Evolutionary conservation across 345 rosid genomes (phyloP).

Genomic region (Jatropha curcas): DNA sequence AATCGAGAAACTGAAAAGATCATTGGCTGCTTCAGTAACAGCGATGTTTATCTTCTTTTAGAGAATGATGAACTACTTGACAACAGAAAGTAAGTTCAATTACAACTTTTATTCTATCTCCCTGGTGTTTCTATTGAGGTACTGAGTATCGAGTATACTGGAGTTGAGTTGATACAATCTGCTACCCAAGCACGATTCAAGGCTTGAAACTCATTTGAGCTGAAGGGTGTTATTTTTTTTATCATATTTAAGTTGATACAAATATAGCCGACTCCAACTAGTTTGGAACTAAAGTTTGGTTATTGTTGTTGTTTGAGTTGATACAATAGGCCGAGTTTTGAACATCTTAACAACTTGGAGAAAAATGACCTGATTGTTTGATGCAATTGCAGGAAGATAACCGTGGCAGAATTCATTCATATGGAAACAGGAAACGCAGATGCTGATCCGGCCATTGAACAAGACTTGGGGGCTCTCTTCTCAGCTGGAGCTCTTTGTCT

Average conservation of each 20-base stretch:
- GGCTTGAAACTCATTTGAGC: too few species aligned
- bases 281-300: too few species aligned
- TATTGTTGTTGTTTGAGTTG: too few species aligned
- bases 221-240: too few species aligned
- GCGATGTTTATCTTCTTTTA: slow-evolving; percentile 36
- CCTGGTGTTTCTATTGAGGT: too few species aligned
- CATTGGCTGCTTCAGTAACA: slow-evolving; percentile 30
- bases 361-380: neutral
- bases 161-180: too few species aligned
- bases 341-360: neutral
- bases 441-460: slow-evolving; percentile 22
- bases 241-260: too few species aligned
- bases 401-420: slow-evolving; percentile 32
- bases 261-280: too few species aligned
- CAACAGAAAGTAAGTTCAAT: slow-evolving; percentile 28
- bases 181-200: too few species aligned
- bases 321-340: too few species aligned
- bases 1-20: slow-evolving; percentile 22
- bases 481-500: slow-evolving; percentile 35
- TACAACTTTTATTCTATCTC: too few species aligned
- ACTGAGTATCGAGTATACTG: too few species aligned
- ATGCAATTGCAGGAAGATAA: slow-evolving; percentile 22
- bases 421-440: slow-evolving; percentile 15
- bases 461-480: slow-evolving; percentile 27
- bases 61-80: slow-evolving; percentile 25